Conservation (phyloP, 306 rosid species). For the Quercus rubra region DNA sequence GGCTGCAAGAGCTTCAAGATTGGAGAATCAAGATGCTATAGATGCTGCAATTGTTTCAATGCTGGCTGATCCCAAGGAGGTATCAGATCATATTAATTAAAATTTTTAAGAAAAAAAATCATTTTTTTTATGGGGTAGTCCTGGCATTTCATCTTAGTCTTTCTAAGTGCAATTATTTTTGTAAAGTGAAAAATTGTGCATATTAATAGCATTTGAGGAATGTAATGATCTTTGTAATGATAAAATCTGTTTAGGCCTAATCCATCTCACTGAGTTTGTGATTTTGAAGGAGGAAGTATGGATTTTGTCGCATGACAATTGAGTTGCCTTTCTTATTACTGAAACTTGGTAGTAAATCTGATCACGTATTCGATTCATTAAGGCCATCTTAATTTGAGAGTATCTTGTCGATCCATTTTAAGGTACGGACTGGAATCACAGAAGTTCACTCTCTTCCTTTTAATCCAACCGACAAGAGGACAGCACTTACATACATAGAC, state of each 20-base stretch:
- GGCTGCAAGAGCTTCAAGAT: slow-evolving; percentile 85
- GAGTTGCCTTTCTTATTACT: no score
- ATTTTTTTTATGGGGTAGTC: no score
- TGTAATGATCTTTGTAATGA: no score
- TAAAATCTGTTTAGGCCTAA: no score
- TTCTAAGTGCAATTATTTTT: not conserved
- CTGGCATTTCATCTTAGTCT: no score
- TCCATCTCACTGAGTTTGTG: no score
- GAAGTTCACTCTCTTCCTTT: slow-evolving; percentile 80
- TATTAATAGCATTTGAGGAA: no score
- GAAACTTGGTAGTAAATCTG: no score
- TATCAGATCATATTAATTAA: not conserved
- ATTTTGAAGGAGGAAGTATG: no score
- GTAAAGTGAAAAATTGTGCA: no score
- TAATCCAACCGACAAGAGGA: slow-evolving; percentile 74
- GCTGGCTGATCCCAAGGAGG: slow-evolving; percentile 80
- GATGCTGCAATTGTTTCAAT: slow-evolving; percentile 68
- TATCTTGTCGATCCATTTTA: not conserved
- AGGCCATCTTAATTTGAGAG: not conserved
- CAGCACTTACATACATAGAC: slow-evolving; percentile 67
- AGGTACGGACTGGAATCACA: slow-evolving; percentile 62
- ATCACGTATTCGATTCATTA: not conserved
- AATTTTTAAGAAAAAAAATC: not conserved
- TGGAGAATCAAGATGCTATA: slow-evolving; percentile 77
- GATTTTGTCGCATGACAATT: no score